These are phyloP conservation scores for Pseudonitzschia multistriata DNA, from an alignment of 108 stramenopile species.

Conservation along the genomic window DNA sequence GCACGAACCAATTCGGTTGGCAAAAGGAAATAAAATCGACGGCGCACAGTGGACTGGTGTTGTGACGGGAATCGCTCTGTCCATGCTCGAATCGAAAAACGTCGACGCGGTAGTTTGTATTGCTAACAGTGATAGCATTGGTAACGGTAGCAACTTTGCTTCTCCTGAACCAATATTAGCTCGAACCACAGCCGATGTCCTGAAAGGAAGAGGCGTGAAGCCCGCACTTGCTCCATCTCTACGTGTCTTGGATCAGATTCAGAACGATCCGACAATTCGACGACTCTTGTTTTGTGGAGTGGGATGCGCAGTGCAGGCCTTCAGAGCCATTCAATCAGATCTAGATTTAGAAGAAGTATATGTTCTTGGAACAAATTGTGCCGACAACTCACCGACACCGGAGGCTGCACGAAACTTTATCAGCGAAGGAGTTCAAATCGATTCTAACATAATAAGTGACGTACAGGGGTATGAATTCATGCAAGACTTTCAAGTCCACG, in stretches of 20 bases:
- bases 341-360: constrained; percentile 65
- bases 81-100: constrained; percentile 61
- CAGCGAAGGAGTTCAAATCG: constrained; percentile 43
- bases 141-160: constrained; percentile 38
- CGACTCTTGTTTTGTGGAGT: constrained; percentile 79
- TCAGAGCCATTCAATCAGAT: constrained; percentile 65
- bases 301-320: constrained; percentile 82
- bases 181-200: constrained; percentile 50
- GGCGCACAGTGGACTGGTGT: constrained; percentile 80
- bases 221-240: constrained; percentile 75
- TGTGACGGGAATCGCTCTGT: constrained; percentile 67
- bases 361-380: constrained; percentile 82
- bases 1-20: constrained; percentile 60
- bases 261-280: constrained; percentile 53
- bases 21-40: constrained; percentile 45
- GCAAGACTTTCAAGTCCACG: constrained; percentile 84
- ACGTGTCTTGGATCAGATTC: constrained; percentile 62
- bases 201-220: constrained; percentile 78
- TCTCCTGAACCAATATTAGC: constrained; percentile 70
- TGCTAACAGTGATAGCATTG: constrained; percentile 32
- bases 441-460: neutral
- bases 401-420: constrained; percentile 72
- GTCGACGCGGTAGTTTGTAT: constrained; percentile 83
- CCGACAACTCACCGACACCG: constrained; percentile 75
- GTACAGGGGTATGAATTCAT: constrained; percentile 78